A percentile compares a stretch with the other conserved stretches of the same genome.
Evolutionary conservation across 208 protist genomes (phyloP).

Genomic region (Vickermania ingenoplastis): DNA sequence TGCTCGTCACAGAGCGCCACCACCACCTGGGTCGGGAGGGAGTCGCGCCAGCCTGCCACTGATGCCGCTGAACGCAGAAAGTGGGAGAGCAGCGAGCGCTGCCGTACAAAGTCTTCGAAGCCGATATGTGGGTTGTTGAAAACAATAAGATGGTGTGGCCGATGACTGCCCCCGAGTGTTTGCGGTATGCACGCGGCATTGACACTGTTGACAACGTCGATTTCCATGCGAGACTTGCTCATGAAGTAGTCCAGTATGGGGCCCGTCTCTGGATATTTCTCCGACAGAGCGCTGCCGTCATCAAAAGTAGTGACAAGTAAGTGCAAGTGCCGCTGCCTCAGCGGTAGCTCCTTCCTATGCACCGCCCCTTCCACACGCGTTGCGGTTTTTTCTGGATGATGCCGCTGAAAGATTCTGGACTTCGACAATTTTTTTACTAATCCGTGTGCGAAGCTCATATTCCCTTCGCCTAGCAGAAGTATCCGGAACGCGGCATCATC

Average conservation of each 20-base stretch:
- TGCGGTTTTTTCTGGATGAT: conserved; percentile 1
- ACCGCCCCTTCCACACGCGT: conserved; percentile 7
- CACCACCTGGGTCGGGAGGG: conserved; percentile 14
- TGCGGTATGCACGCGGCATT: conserved; percentile 26
- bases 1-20: conserved; percentile 49
- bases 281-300: conserved; percentile 6
- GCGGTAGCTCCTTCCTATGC: not conserved
- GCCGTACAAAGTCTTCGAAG: conserved; percentile 34
- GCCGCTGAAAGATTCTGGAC: conserved; percentile 13
- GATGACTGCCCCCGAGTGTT: not conserved
- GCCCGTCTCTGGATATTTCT: conserved; percentile 43
- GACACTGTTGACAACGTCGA: conserved; percentile 20
- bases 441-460: conserved; percentile 41
- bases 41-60: not conserved
- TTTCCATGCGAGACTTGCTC: conserved; percentile 25
- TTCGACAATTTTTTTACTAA: conserved; percentile 30
- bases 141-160: conserved; percentile 11
- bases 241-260: conserved; percentile 33
- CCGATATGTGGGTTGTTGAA: conserved; percentile 61
- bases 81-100: conserved; percentile 28
- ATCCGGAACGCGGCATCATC: conserved; percentile 20
- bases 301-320: conserved; percentile 39
- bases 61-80: conserved; percentile 18
- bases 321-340: conserved; percentile 4
- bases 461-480: conserved; percentile 47